Base-by-base conservation (phyloP, 352 stramenopile genomes). In the Phytophthora pistaciae region DNA sequence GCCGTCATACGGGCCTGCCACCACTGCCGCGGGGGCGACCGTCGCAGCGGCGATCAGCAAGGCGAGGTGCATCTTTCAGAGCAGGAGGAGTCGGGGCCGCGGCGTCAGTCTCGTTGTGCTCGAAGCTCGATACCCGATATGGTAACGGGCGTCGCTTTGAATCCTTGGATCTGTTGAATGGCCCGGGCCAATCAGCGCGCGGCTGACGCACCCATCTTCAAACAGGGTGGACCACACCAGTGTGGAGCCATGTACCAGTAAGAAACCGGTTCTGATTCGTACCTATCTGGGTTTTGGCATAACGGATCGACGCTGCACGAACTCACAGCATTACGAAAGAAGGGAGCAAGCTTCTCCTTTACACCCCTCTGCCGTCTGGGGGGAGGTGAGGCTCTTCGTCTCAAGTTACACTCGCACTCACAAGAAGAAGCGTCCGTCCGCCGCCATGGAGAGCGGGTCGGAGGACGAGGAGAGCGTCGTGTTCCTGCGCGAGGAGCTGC, bases 1-100 rank as follows among this genome's bases (percentile, higher is more conserved):
- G 29, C 79, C 82, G 60, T 96, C 87, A 59, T 90, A 96, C 18
- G 78, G 80, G 0, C 80, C 74, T 13, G 80, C 79, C 6, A 60
- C 57, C 29, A 67, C 69, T 20, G 23, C 55, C 11, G 54, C 33
- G 13, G 65, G 38, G 14, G 64, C 56, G 23, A 44, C 56, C 29
- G 66, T 73, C 44, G 77, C 10, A 8, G 48, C 61, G 31, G 67
- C 58, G 50, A 79, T 56, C 21, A 83, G 5, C 38, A 78, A 11
- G 62, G 74, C 54, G 18, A 78, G 48, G n/a, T 53, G 76, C 72
- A 83, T 85, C n/a, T 8, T 53, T 52, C 50, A 23, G 42, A 20
- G 25, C 25, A 29, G 42, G 5, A 44, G 14, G 8, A 9, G 14
- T 54, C 20, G 48, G 48, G 40, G 21, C 42, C 42, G 10, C 42